phyloP scores from a whole-genome alignment of 1,139 yeast genomes.

The Hansenula sp. region DNA sequence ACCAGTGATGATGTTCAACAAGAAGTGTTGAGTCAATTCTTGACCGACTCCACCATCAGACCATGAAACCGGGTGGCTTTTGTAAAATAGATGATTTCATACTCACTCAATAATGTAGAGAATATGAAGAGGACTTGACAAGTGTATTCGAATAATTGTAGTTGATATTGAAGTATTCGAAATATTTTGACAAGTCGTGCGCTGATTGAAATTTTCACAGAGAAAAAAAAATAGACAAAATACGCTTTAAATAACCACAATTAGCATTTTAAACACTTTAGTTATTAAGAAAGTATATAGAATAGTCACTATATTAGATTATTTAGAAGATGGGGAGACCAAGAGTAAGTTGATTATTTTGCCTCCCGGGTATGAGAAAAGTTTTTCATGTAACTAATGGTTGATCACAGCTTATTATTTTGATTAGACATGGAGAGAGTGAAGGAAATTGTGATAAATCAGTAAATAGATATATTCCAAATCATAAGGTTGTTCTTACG shows the following conservation, averaged over 20 bases:
- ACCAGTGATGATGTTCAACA: constrained; percentile 21
- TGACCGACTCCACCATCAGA: constrained; percentile 17
- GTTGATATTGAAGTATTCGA: too few species aligned
- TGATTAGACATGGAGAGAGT: constrained; percentile 88
- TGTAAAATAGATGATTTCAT: neutral
- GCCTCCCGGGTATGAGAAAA: too few species aligned
- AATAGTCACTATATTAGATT: neutral
- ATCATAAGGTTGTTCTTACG: constrained; percentile 74
- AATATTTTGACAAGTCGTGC: too few species aligned
- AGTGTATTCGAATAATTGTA: too few species aligned
- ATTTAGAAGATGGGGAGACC: constrained; percentile 47
- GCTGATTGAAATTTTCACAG: too few species aligned
- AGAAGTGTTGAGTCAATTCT: constrained; percentile 17
- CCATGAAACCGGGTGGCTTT: constrained; percentile 15
- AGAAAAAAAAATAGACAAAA: too few species aligned
- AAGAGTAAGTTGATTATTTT: constrained; percentile 38
- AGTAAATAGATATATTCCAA: constrained; percentile 71
- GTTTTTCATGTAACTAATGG: constrained; percentile 1
- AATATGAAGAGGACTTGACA: too few species aligned
- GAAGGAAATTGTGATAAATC: constrained; percentile 83
- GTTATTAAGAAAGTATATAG: constrained; percentile 10
- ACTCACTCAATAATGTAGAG: too few species aligned
- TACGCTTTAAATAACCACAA: too few species aligned
- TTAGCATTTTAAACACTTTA: constrained; percentile 11
- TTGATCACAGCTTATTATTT: constrained; percentile 51